Percentiles rank a stretch among this genome's conserved stretches.
Evolutionary conservation across 225 moss, liverwort and hornwort genomes (phyloP).

Genomic region (Marchantia paleacea): DNA sequence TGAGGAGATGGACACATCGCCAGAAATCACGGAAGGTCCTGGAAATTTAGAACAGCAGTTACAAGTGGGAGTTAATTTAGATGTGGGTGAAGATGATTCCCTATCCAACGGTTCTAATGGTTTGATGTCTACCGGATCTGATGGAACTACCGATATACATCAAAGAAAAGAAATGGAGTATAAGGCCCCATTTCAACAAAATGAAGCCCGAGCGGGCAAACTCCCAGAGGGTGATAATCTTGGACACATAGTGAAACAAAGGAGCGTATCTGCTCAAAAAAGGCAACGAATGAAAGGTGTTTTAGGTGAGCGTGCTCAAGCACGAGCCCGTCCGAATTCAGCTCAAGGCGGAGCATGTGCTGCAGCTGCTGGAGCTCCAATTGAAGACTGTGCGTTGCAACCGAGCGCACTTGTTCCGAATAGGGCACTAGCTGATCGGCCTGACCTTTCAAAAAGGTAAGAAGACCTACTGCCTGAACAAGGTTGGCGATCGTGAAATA

Average conservation of each 20-base stretch:
- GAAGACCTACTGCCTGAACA: background rate
- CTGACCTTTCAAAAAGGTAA: slow-evolving; percentile 45
- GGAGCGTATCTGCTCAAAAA: slow-evolving; percentile 43
- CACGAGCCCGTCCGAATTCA: slow-evolving; percentile 47
- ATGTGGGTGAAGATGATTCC: background rate
- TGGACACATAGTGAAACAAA: slow-evolving; percentile 25
- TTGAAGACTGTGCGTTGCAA: slow-evolving; percentile 47
- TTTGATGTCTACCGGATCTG: background rate
- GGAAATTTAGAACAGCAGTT: slow-evolving; percentile 3
- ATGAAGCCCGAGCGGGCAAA: slow-evolving; percentile 20
- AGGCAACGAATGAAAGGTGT: slow-evolving; percentile 78
- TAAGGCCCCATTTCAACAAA: slow-evolving; percentile 13
- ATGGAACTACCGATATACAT: slow-evolving; percentile 18
- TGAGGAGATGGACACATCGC: background rate
- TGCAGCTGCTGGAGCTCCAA: slow-evolving; percentile 73
- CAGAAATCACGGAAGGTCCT: background rate
- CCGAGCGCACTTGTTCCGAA: slow-evolving; percentile 12
- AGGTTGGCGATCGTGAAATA: background rate
- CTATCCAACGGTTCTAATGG: slow-evolving; percentile 17
- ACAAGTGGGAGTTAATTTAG: slow-evolving; percentile 15
- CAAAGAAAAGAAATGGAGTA: slow-evolving; percentile 5
- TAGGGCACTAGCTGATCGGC: slow-evolving; percentile 56
- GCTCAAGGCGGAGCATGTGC: slow-evolving; percentile 72
- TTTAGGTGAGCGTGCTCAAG: slow-evolving; percentile 30
- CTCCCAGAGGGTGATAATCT: slow-evolving; percentile 19